These are phyloP conservation scores for Pueraria montana DNA, from an alignment of 306 rosid species.

Conservation along the genomic window DNA sequence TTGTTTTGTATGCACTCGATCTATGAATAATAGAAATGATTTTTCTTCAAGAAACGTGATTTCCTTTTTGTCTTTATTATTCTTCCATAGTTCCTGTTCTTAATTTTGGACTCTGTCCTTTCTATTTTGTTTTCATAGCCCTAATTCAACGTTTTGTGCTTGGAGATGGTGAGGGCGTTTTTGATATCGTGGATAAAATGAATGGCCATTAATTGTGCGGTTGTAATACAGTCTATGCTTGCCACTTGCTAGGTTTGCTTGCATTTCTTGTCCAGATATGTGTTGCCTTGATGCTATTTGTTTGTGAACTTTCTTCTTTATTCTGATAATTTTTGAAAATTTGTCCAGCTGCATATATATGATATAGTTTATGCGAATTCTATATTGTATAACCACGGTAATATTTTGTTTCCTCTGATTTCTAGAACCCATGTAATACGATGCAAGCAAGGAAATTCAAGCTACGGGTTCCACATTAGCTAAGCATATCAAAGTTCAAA, in stretches of 20 bases:
- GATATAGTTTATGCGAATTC: too few relatives aligned
- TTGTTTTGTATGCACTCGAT: too few relatives aligned
- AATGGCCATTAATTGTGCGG: constrained; percentile 87
- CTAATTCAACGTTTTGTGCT: too few relatives aligned
- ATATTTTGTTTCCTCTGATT: constrained; percentile 30
- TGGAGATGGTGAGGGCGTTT: constrained; percentile 95
- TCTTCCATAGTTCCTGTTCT: too few relatives aligned
- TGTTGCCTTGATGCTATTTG: constrained; percentile 36
- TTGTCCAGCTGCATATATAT: too few relatives aligned
- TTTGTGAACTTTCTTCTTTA: constrained; percentile 35
- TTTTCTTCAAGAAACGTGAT: too few relatives aligned
- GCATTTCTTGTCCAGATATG: constrained; percentile 40
- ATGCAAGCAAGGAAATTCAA: background rate
- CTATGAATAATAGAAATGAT: too few relatives aligned
- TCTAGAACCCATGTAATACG: constrained; percentile 1
- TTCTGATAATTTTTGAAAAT: background rate
- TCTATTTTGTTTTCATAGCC: too few relatives aligned
- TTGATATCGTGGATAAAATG: constrained; percentile 83
- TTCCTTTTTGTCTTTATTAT: too few relatives aligned
- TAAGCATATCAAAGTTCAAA: background rate
- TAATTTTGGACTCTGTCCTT: too few relatives aligned
- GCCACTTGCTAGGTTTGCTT: constrained; percentile 92
- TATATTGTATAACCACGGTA: background rate
- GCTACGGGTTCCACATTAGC: background rate
- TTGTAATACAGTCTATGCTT: constrained; percentile 75